Evolutionary conservation across 2,329 filamentous ascomycete genomes (phyloP).

Genomic region (Zymoseptoria passerinii): DNA sequence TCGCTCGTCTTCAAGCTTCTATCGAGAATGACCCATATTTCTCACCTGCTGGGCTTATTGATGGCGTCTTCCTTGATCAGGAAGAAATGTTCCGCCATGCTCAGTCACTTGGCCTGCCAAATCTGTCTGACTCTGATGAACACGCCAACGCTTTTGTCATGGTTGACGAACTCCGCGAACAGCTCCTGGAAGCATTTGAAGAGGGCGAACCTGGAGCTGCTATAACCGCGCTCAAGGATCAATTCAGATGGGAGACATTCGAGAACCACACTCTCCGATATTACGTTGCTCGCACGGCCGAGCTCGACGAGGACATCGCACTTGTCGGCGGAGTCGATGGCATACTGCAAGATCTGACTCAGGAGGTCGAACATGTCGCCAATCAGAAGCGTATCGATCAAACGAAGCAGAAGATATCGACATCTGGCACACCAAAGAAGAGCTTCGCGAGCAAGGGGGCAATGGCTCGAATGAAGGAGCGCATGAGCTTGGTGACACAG

Average conservation of each 20-base stretch:
- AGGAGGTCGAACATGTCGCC: conserved; percentile 20
- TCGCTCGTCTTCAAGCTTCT: conserved; percentile 17
- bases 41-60: conserved; percentile 14
- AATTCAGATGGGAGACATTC: conserved; percentile 46
- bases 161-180: conserved; percentile 7
- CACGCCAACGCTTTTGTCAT: conserved; percentile 13
- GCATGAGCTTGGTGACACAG: conserved; percentile 8
- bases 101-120: conserved; percentile 8
- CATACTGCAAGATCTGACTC: conserved; percentile 30
- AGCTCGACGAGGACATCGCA: conserved; percentile 39
- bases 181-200: conserved; percentile 10
- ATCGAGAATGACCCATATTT: conserved; percentile 12
- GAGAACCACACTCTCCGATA: conserved; percentile 29
- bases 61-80: conserved; percentile 20
- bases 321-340: conserved; percentile 36
- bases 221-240: conserved; percentile 35
- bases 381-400: conserved; percentile 12
- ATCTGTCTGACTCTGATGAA: conserved; percentile 6
- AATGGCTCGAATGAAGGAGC: conserved; percentile 12
- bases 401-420: conserved; percentile 11
- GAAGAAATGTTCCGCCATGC: conserved; percentile 14
- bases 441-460: conserved; percentile 12
- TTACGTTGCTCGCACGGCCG: conserved; percentile 21
- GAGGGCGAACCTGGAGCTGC: conserved; percentile 29
- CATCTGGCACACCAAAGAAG: conserved; percentile 17